These are phyloP conservation scores for Phytophthora aleatoria DNA, from an alignment of 352 stramenopile species.

Conservation along the genomic window DNA sequence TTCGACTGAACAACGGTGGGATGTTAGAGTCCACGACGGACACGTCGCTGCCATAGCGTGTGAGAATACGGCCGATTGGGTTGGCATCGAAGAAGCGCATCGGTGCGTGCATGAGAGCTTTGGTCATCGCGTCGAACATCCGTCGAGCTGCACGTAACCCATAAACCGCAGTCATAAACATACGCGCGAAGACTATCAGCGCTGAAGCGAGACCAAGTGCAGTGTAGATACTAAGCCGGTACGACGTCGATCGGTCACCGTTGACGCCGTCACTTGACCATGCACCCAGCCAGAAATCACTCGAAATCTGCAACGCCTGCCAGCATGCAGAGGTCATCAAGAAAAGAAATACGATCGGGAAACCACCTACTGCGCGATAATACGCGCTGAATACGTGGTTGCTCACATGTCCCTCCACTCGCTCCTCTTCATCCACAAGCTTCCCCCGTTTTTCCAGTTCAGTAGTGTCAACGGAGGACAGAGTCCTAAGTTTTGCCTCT, in stretches of 20 bases:
- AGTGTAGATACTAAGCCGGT: conserved; percentile 51
- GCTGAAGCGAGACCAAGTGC: conserved; percentile 42
- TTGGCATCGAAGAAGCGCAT: conserved; percentile 95
- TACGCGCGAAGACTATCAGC: conserved; percentile 50
- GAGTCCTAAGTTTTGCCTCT: conserved; percentile 5
- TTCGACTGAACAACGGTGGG: conserved; percentile 44
- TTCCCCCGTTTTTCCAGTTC: conserved; percentile 27
- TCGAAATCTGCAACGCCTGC: conserved; percentile 79
- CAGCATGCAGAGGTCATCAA: conserved; percentile 67
- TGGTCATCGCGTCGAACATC: conserved; percentile 90
- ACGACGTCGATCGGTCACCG: conserved; percentile 17
- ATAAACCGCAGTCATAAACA: conserved; percentile 45
- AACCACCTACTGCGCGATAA: conserved; percentile 47
- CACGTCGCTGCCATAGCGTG: conserved; percentile 91
- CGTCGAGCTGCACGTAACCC: conserved; percentile 50
- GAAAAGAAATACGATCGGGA: conserved; percentile 39
- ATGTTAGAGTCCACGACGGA: conserved; percentile 89
- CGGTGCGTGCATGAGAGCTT: conserved; percentile 85
- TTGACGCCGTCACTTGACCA: conserved; percentile 77
- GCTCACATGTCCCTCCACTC: conserved; percentile 33
- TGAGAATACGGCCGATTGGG: conserved; percentile 89
- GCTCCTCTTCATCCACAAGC: conserved; percentile 39
- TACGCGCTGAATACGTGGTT: conserved; percentile 47
- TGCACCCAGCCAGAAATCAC: conserved; percentile 89
- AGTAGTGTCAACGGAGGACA: conserved; percentile 7